phyloP scores from a whole-genome alignment of 2,329 filamentous ascomycete species.

The Gyromitra esculenta region DNA sequence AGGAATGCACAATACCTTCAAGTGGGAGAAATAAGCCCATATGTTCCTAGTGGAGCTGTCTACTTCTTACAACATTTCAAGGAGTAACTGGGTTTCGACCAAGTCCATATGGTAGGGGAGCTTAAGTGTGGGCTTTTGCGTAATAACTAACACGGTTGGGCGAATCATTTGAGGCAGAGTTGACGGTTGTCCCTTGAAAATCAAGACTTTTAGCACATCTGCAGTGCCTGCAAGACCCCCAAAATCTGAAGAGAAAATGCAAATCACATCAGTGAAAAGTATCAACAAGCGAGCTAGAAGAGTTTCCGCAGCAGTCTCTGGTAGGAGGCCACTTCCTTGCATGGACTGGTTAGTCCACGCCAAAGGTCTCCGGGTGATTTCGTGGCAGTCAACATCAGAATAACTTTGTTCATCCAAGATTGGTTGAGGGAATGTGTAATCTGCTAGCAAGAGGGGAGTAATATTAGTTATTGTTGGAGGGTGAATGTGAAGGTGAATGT shows the following conservation, averaged over 20 bases:
- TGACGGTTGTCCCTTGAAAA: neutral
- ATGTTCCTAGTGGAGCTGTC: neutral
- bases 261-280: slow-evolving; percentile 21
- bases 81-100: neutral
- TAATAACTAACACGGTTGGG: slow-evolving; percentile 1
- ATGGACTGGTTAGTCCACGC: slow-evolving; percentile 1
- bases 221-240: slow-evolving; percentile 6
- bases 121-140: neutral
- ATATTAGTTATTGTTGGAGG: neutral
- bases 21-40: neutral
- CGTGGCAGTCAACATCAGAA: slow-evolving; percentile 22
- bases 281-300: slow-evolving; percentile 8
- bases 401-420: neutral
- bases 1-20: slow-evolving; percentile 7
- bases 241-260: slow-evolving; percentile 9
- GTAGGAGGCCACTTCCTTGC: neutral
- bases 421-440: slow-evolving; percentile 15
- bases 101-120: slow-evolving; percentile 2
- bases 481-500: slow-evolving; percentile 11
- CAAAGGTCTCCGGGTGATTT: slow-evolving; percentile 15
- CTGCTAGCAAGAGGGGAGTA: slow-evolving; percentile 10
- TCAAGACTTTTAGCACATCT: neutral
- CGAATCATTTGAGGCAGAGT: neutral
- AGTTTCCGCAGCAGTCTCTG: slow-evolving; percentile 6
- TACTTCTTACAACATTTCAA: neutral